A percentile compares a stretch with the other conserved stretches of the same genome.
Conservation (phyloP, 768 basidiomycete species). For the Pisolithus microcarpus region DNA sequence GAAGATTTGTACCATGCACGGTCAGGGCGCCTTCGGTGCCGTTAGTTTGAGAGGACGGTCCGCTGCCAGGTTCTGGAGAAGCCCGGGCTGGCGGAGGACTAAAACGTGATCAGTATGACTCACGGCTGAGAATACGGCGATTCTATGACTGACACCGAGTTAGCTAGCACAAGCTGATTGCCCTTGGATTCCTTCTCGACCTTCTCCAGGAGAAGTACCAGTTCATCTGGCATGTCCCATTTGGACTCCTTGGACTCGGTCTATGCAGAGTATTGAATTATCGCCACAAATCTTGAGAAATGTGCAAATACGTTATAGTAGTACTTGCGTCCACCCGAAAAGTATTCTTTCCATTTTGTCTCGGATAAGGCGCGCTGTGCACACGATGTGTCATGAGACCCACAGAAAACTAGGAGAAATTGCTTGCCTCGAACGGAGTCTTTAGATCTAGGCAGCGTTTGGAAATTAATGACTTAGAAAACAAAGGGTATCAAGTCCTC, state of each 20-base stretch:
- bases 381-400: background rate
- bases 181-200: conserved; percentile 67
- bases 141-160: conserved; percentile 15
- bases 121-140: background rate
- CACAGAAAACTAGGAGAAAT: conserved; percentile 3
- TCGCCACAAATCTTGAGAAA: background rate
- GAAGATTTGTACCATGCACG: conserved; percentile 50
- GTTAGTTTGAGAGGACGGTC: conserved; percentile 40
- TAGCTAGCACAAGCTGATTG: conserved; percentile 31
- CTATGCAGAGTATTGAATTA: conserved; percentile 31
- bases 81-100: conserved; percentile 26
- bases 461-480: conserved; percentile 1
- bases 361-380: conserved; percentile 74
- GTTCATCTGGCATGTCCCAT: conserved; percentile 97
- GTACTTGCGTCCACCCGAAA: conserved; percentile 85
- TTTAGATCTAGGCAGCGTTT: conserved; percentile 59
- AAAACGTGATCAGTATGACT: conserved; percentile 11
- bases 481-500: conserved; percentile 15
- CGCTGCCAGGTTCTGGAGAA: conserved; percentile 39
- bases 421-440: conserved; percentile 78
- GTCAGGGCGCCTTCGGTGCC: conserved; percentile 38
- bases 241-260: conserved; percentile 87
- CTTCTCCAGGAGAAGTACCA: conserved; percentile 75
- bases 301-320: conserved; percentile 66
- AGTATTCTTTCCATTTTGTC: conserved; percentile 96